Conservation (phyloP, 768 basidiomycete species). For the Russula foetens region DNA sequence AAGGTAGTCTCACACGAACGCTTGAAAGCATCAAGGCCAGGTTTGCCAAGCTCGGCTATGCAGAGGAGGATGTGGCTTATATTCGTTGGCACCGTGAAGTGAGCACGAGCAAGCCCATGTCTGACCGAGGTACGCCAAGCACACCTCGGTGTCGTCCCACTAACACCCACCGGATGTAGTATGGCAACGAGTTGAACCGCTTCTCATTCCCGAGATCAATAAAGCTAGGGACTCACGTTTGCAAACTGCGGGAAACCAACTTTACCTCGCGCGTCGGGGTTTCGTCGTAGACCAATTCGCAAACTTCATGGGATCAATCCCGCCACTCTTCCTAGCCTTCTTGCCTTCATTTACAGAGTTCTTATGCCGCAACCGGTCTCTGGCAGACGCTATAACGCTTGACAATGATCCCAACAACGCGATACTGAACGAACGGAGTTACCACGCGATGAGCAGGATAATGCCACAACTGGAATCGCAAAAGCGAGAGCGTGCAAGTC, state of each 20-base stretch:
- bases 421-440: background rate
- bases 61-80: background rate
- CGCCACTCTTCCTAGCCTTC: background rate
- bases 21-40: conserved; percentile 2
- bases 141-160: background rate
- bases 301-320: background rate
- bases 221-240: background rate
- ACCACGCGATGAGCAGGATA: background rate
- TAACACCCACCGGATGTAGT: background rate
- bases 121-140: conserved; percentile 5
- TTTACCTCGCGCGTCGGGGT: background rate
- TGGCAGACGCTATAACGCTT: background rate
- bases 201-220: conserved; percentile 1
- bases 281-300: background rate
- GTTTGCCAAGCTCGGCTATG: background rate
- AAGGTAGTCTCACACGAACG: background rate
- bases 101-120: conserved; percentile 6
- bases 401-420: background rate
- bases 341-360: background rate
- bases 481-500: background rate
- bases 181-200: conserved; percentile 3
- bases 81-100: conserved; percentile 12
- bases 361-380: background rate
- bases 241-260: background rate
- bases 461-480: background rate